A percentile compares a stretch with the other conserved stretches of the same genome.
phyloP scores from a whole-genome alignment of 2,329 filamentous ascomycete species.

The Apiospora phragmitis region DNA sequence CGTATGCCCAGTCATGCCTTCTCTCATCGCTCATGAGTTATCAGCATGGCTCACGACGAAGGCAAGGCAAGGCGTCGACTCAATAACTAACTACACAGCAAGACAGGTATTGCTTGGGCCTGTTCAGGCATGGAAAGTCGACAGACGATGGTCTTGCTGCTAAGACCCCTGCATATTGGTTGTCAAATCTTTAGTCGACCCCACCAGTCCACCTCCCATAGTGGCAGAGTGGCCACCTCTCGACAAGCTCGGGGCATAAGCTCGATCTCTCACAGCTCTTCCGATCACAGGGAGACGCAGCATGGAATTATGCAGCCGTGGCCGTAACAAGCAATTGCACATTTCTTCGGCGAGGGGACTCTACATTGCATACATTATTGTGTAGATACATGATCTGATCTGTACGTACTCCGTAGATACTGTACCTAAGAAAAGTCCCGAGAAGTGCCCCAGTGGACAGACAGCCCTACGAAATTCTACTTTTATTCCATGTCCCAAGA shows the following conservation, averaged over 20 bases:
- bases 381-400: not conserved
- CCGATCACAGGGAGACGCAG: not conserved
- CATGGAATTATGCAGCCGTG: not conserved
- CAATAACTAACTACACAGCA: too few relatives aligned
- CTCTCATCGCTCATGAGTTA: not conserved
- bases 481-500: not conserved
- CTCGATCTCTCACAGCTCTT: not conserved
- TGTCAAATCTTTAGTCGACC: not conserved
- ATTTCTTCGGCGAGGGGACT: not conserved
- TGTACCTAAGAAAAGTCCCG: too few relatives aligned
- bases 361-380: not conserved
- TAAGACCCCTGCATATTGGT: slow-evolving; percentile 1
- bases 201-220: not conserved
- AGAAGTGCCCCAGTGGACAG: not conserved
- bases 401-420: not conserved
- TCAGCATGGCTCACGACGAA: not conserved
- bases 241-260: not conserved
- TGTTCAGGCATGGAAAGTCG: not conserved
- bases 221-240: not conserved
- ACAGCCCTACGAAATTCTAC: not conserved
- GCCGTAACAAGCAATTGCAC: not conserved
- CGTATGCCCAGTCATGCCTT: not conserved
- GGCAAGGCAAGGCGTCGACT: not conserved
- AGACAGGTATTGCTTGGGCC: not conserved
- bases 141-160: not conserved